Base-by-base conservation (phyloP, 305 asterid genomes). In the Fraxinus paxiana region DNA sequence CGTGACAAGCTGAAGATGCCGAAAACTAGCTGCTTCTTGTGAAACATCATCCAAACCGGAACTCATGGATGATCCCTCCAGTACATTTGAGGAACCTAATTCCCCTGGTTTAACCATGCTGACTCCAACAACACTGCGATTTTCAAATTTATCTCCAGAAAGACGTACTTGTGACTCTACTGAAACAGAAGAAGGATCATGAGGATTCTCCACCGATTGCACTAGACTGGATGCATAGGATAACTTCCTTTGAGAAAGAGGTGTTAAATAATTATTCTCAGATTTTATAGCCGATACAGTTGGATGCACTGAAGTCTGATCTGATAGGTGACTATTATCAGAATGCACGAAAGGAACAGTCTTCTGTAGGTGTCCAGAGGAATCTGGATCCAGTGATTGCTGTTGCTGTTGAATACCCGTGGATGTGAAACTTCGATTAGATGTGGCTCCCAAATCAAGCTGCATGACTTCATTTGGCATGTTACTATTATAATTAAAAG, bases 1-100 rank as follows among this genome's bases (percentile, higher is more conserved):
- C 88, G 2, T 88, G 79, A 91, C 95, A 79, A 82, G 97, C 88
- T 88, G 97, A 88, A 96, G 98, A 89, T 96, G 98, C 85, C 81
- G 90, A 91, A 96, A 92, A 87, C 96, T 86, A 56, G 89, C 88
- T 24, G 95, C 98, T 86, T 92, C 97, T 78, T 78, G 89, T 76
- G 98, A 92, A 81, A 77, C 82, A 82, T 90, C 94, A 87, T 88
- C 85, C 85, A 88, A 70, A 43, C 84, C 90, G 43, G 92, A 85
- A 88, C 83, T 89, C 87, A 78, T 82, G 2, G 92, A 86, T 59
- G 92, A 87, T 80, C 94, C 82, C 82, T 89, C 97, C 71, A 76
- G 94, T 80, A 75, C 51, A 77, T 80, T 84, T 34, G 98, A 91
- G 54, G 93, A 85, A 77, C 89, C 92, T 84, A 90, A 83, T 84